Base-by-base conservation (phyloP, 2,329 filamentous ascomycete species). In the Hirsutella minnesotensis region DNA sequence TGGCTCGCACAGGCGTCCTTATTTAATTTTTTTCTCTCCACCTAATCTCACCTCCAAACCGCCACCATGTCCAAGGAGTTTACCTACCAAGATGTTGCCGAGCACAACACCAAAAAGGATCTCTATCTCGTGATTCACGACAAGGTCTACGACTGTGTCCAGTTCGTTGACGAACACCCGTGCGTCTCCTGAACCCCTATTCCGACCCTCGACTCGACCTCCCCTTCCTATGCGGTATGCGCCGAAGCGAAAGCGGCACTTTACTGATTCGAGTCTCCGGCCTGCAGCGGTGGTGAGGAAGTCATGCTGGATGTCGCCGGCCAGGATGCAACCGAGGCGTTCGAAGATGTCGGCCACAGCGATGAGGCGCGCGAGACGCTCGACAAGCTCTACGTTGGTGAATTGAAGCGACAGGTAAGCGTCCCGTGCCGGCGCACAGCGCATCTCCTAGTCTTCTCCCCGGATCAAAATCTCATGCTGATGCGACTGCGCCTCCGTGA, bases 331-430 rank as follows among this genome's bases (percentile, higher is more conserved):
- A 95, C 90, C 56, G 92, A 96, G 70, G 90, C 92, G 48, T 98
- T 98, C 63, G 92, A 98, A 73, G 92, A 98, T 68, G 92, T 98
- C 59, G 92, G 92, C 61, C 92, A 98, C 83, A 94, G 86, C 58
- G 92, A 98, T 67, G 92, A 98, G 75, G 92, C 92, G 53, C 83
- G 92, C 53, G 90, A 96, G 72, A 90, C 94, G 53, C 80, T 98
- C 45, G 80, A 83, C 27, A 77, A 79, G 58, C 71, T 94, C 51
- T 67, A 80, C 41, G 75, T 92, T 52, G 89, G 86, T 51, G 73
- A 61, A 31, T 67, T 95, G 63, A 94, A 94, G 80, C 78, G 86
- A 64, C 63, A 77, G 73, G 86, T 94, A 75, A 57, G 79, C 19
- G 62, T 8, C 5, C 44, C 39, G 29, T 16, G 18, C 16, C 3